Evolutionary conservation across 192 early-diverging fungal genomes (phyloP), one percentile per base, ranked within the genome.

Genomic region (Linnemannia elongata): DNA sequence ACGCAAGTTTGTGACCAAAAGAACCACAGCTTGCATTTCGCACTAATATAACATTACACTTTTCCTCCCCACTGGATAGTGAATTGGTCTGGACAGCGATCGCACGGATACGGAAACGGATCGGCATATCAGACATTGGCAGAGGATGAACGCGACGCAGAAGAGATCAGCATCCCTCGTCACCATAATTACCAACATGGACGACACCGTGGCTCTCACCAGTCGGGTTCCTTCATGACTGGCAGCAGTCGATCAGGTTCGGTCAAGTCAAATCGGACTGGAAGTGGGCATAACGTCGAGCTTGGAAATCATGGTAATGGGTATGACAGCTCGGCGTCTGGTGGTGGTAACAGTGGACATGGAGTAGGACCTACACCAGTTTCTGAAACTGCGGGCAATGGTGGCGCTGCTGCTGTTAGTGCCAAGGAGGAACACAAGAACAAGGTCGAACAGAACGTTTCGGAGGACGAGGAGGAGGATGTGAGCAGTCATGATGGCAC

Each of bases 121-220:
- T 52, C 52, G 22, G 79, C 57, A 1, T 87, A 87, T 49, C 85
- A 87, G 38, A 55, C 78, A 22, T 57, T 86, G 12, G 83, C 73
- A 9, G 83, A 86, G 36, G 75, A 87, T 30, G 79, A 81, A 60
- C 71, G 84, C 27, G 84, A 87, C 24, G 85, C 85, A 9, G 78
- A 87, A 45, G 85, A 87, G 72, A 78, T 87, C 39, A 81, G 80
- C 30, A 87, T 87, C 33, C 80, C 85, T 7, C 85, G 85, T 24
- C 85, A 87, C 55, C 44, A 72, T 36, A 4, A 52, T 10, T 44
- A 78, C 13, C 63, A 73, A n/a, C 81, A 82, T 68, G 79, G 79
- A 45, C 71, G 78, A 24, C 27, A 75, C 35, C 79, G 79, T 13
- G 66, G 75, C 27, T 87, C 85, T 1, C 85, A 81, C n/a, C 85